Evolutionary conservation across 2,329 filamentous ascomycete species (phyloP).

Genomic region (Aulographum hederae): DNA sequence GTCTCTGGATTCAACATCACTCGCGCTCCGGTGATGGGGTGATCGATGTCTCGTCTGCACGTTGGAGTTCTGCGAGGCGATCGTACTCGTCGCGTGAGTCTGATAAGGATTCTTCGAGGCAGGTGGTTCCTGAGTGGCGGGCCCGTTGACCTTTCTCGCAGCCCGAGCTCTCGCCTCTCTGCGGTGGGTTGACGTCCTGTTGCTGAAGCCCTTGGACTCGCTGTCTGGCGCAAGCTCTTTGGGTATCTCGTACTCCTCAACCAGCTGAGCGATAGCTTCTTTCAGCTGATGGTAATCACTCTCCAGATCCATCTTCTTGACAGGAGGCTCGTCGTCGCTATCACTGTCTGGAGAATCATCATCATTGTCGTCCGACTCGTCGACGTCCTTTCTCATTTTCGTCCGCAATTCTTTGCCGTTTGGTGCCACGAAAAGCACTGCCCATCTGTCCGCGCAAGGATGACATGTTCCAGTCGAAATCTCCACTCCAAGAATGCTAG

Average conservation of each 20-base stretch:
- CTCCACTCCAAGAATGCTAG: constrained; percentile 44
- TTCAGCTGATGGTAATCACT: constrained; percentile 69
- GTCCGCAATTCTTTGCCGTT: constrained; percentile 44
- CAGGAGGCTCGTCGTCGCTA: constrained; percentile 24
- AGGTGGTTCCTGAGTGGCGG: constrained; percentile 30
- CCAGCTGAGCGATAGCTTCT: constrained; percentile 61
- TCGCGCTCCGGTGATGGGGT: constrained; percentile 16
- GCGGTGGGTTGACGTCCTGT: constrained; percentile 38
- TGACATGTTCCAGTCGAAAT: constrained; percentile 50
- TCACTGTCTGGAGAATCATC: constrained; percentile 32
- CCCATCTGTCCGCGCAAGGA: constrained; percentile 69
- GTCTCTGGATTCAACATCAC: constrained; percentile 7
- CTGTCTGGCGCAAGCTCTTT: constrained; percentile 43
- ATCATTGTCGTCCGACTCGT: constrained; percentile 43
- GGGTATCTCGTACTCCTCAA: constrained; percentile 68
- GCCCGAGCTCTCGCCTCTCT: constrained; percentile 13
- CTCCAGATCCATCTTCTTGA: constrained; percentile 39
- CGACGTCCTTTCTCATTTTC: constrained; percentile 36
- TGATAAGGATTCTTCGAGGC: constrained; percentile 34
- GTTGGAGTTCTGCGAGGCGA: neutral
- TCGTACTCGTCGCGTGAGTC: constrained; percentile 3
- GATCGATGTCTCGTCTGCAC: constrained; percentile 3
- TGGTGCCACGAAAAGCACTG: constrained; percentile 58
- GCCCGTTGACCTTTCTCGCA: constrained; percentile 4
- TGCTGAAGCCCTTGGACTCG: constrained; percentile 48